Evolutionary conservation across 2,329 filamentous ascomycete species (phyloP).

Genomic region (Tolypocladium nubicola): DNA sequence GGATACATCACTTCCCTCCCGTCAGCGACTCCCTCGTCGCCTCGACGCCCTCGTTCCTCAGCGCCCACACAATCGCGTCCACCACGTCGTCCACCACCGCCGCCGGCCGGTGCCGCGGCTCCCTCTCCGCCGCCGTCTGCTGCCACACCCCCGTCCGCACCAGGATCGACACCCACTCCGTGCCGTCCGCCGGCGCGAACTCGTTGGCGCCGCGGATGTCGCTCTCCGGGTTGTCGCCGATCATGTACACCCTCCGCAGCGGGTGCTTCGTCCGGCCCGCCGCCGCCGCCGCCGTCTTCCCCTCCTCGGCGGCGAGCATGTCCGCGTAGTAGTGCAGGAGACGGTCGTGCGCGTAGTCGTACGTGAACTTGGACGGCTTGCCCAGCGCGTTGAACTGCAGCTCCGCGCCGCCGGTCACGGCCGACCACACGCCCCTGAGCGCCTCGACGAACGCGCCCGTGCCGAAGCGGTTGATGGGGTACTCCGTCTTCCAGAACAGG

Average conservation of each 20-base stretch:
- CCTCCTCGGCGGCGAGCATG: constrained; percentile 10
- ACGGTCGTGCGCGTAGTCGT: constrained; percentile 67
- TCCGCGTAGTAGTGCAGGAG: constrained; percentile 41
- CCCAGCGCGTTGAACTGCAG: constrained; percentile 62
- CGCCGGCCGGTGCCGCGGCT: constrained; percentile 50
- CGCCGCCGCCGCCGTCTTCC: constrained; percentile 1
- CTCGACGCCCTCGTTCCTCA: constrained; percentile 43
- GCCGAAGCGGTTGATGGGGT: constrained; percentile 77
- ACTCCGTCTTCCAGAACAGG: constrained; percentile 76
- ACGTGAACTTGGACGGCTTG: constrained; percentile 71
- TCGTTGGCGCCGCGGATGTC: constrained; percentile 83
- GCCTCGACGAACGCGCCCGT: constrained; percentile 86
- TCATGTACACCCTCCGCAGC: constrained; percentile 80
- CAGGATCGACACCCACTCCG: constrained; percentile 67
- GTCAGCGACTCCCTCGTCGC: constrained; percentile 19
- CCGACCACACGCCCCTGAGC: constrained; percentile 67
- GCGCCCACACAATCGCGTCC: constrained; percentile 66
- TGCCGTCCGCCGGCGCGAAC: constrained; percentile 55
- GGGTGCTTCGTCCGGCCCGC: constrained; percentile 39
- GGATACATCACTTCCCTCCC: neutral
- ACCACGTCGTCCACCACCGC: constrained; percentile 64
- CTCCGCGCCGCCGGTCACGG: constrained; percentile 53
- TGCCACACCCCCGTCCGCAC: constrained; percentile 72
- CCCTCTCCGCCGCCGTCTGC: constrained; percentile 24
- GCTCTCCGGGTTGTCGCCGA: constrained; percentile 81